Base-by-base conservation (phyloP, 352 stramenopile genomes). In the Globisporangium apiculatum region DNA sequence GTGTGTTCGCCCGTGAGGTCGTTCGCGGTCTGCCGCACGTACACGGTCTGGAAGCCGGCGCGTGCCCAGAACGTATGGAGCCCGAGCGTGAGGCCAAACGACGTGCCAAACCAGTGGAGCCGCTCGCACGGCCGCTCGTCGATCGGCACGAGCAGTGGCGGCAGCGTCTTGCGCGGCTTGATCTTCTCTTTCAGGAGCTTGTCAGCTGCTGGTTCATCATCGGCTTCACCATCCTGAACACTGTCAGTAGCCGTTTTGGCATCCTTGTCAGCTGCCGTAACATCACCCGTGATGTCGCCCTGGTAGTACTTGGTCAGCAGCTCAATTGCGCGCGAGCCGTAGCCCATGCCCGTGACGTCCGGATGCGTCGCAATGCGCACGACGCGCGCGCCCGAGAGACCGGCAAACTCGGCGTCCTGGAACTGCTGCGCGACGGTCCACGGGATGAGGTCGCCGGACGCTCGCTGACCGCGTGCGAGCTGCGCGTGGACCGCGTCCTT, bases 351-450 rank as follows among this genome's bases (percentile, higher is more conserved):
- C 43, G 80, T 93, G 35, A 98, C 94, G 50, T 98, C 95, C 5
- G 97, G 96, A 69, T 99, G 96, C 36, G 97, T 98, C 8, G 97
- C 97, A 61, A 99, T 98, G 48, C 97, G 90, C 43, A 99, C 97
- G 43, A 99, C 83, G 52, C 97, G 87, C 4, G 96, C 97, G 42
- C 97, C 97, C 36, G 91, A 98, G 15, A 99, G 88, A 62, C 93
- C 79, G 24, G 95, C 96, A 70, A 99, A 99, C 51, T 98, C 97
- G 15, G 85, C 91, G 79, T 99, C 97, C 72, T 98, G 96, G 80
- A 99, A 99, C 76, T 99, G 97, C 74, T 99, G 97, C 51, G 94
- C 90, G 18, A 99, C 87, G 14, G 96, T 99, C 97, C 97, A 99
- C 1, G 97, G 97, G 72, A 99, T 99, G 18, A 99, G 73, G 82